Percentiles rank a stretch among this genome's conserved stretches.
Conservation (phyloP, 2,329 filamentous ascomycete species). For the Colletotrichum gloeosporioides region DNA sequence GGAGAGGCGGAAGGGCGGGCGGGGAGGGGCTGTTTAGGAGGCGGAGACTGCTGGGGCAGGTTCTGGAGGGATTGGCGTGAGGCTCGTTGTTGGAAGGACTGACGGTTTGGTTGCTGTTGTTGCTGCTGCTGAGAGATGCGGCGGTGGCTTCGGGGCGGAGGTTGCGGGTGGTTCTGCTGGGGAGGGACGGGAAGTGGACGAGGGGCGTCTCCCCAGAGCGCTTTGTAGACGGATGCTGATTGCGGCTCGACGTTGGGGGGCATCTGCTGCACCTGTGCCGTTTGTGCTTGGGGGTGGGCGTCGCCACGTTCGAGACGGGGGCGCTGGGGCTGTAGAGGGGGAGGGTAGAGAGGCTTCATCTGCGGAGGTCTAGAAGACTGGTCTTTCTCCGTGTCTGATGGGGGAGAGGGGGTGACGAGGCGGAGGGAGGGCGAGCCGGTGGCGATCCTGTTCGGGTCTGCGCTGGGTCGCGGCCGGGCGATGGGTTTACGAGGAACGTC, state of each 20-base stretch:
- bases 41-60: slow-evolving; percentile 14
- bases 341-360: slow-evolving; percentile 17
- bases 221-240: slow-evolving; percentile 5
- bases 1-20: not conserved
- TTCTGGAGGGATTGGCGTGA: slow-evolving; percentile 15
- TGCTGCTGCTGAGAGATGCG: slow-evolving; percentile 27
- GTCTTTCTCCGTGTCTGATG: not conserved
- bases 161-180: slow-evolving; percentile 17
- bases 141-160: slow-evolving; percentile 19
- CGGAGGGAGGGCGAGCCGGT: slow-evolving; percentile 40
- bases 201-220: slow-evolving; percentile 8
- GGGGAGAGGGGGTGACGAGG: slow-evolving; percentile 38
- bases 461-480: not conserved
- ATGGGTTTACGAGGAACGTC: slow-evolving; percentile 17
- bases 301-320: slow-evolving; percentile 10
- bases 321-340: slow-evolving; percentile 8
- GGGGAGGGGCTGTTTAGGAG: slow-evolving; percentile 5
- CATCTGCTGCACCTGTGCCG: slow-evolving; percentile 9
- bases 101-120: slow-evolving; percentile 21
- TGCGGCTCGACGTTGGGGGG: slow-evolving; percentile 2
- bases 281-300: slow-evolving; percentile 1
- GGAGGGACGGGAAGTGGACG: slow-evolving; percentile 20
- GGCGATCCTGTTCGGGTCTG: not conserved
- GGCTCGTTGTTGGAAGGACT: slow-evolving; percentile 18
- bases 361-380: slow-evolving; percentile 1